Conservation (phyloP, 1,139 yeast genomes). For the Kurtzmaniella natalensis region DNA sequence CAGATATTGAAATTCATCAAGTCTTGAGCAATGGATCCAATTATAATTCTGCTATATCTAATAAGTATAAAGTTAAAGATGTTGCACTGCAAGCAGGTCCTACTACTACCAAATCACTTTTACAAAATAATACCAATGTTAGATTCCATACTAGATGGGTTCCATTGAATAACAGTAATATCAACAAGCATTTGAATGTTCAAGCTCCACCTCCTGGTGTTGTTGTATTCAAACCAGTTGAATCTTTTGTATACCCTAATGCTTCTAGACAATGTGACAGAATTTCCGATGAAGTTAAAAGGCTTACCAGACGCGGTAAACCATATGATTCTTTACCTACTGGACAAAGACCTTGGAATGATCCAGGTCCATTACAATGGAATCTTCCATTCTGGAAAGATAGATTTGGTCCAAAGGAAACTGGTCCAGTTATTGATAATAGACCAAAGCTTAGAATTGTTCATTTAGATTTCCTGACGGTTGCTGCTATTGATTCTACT, state of each 20-base stretch:
- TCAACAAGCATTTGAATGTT: constrained; percentile 58
- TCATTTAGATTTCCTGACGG: constrained; percentile 78
- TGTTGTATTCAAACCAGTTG: constrained; percentile 77
- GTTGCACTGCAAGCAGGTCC: constrained; percentile 12
- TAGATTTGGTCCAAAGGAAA: constrained; percentile 10
- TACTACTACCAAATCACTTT: constrained; percentile 21
- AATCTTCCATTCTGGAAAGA: constrained; percentile 29
- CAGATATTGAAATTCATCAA: constrained; percentile 42
- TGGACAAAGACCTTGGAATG: constrained; percentile 88
- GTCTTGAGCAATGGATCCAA: constrained; percentile 28
- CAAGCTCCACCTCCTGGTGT: constrained; percentile 89
- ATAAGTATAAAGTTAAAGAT: constrained; percentile 11
- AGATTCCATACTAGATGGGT: constrained; percentile 75
- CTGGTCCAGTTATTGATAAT: constrained; percentile 28
- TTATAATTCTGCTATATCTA: constrained; percentile 17
- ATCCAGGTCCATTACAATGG: constrained; percentile 65
- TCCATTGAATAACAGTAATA: constrained; percentile 54
- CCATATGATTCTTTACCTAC: constrained; percentile 38
- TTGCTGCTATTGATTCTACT: constrained; percentile 72
- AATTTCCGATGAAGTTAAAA: constrained; percentile 64
- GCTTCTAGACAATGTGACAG: constrained; percentile 69
- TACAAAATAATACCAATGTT: constrained; percentile 25
- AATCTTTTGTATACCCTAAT: constrained; percentile 78
- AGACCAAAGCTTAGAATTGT: constrained; percentile 69
- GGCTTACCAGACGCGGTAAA: constrained; percentile 58